Percentiles rank a stretch among this genome's conserved stretches.
phyloP scores from a whole-genome alignment of 192 early-diverging fungal genomes.

The Coemansia nantahalensis region DNA sequence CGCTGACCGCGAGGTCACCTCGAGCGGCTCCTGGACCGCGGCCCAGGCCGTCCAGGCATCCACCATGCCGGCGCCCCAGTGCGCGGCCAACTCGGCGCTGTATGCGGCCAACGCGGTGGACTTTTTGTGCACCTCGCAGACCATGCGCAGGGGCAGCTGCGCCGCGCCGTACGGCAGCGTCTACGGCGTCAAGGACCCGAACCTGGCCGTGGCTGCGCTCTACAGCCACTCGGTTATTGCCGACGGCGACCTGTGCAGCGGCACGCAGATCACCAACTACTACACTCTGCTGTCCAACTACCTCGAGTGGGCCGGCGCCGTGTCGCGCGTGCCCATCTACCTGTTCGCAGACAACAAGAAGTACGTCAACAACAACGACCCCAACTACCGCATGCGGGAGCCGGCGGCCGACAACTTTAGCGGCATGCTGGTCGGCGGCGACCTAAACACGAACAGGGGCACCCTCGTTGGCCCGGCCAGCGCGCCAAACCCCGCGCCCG shows the following conservation, averaged over 20 bases:
- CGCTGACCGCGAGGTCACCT: slow-evolving; percentile 4
- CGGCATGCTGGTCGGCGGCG: slow-evolving; percentile 27
- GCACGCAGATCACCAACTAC: slow-evolving; percentile 27
- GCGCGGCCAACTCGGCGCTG: slow-evolving; percentile 15
- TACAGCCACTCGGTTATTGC: slow-evolving; percentile 47
- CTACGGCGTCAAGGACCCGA: slow-evolving; percentile 27
- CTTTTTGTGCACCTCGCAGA: slow-evolving; percentile 27
- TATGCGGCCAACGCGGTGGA: slow-evolving; percentile 28
- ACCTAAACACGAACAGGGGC: slow-evolving; percentile 14
- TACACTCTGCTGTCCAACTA: slow-evolving; percentile 42
- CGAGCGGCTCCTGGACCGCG: slow-evolving; percentile 5
- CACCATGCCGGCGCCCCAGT: slow-evolving; percentile 9
- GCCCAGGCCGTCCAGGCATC: slow-evolving; percentile 9
- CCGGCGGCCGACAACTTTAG: slow-evolving; percentile 12
- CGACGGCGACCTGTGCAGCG: slow-evolving; percentile 26
- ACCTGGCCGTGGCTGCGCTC: slow-evolving; percentile 35
- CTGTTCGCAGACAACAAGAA: slow-evolving; percentile 26
- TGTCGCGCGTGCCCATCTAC: slow-evolving; percentile 36
- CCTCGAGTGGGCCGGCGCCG: slow-evolving; percentile 44
- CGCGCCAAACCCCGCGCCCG: no score
- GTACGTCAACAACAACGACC: slow-evolving; percentile 37
- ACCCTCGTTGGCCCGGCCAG: not conserved
- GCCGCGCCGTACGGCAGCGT: slow-evolving; percentile 24
- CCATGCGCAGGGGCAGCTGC: slow-evolving; percentile 7
- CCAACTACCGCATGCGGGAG: slow-evolving; percentile 31